A percentile compares a stretch with the other conserved stretches of the same genome.
These are phyloP conservation scores for Mortierella sp. DNA, from an alignment of 371 early-diverging fungal species.

Conservation along the genomic window DNA sequence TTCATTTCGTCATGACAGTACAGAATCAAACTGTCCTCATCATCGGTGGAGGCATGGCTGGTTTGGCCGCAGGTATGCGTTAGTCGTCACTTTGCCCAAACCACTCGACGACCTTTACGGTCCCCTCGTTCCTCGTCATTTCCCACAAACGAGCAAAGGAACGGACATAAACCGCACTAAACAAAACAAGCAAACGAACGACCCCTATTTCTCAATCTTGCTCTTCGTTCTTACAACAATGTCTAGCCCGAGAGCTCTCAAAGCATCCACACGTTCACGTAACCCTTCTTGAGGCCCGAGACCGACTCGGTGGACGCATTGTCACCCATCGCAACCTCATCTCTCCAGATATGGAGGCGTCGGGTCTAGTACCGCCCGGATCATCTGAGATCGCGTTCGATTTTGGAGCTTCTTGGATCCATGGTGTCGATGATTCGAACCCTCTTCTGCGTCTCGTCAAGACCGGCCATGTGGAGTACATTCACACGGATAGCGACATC, in stretches of 20 bases:
- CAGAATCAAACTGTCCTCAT: slow-evolving; percentile 28
- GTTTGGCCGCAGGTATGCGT: slow-evolving; percentile 38
- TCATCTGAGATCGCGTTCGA: slow-evolving; percentile 29
- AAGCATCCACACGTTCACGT: slow-evolving; percentile 25
- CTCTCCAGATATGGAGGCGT: slow-evolving; percentile 3
- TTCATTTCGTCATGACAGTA: slow-evolving; percentile 12
- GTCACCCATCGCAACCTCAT: slow-evolving; percentile 32
- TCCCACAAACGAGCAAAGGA: too few species aligned
- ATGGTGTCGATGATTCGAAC: slow-evolving; percentile 41
- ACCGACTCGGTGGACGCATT: slow-evolving; percentile 43
- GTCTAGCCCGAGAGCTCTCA: slow-evolving; percentile 30
- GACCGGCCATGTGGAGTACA: slow-evolving; percentile 16
- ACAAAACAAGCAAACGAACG: neutral
- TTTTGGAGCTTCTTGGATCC: slow-evolving; percentile 53
- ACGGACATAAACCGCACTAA: too few species aligned
- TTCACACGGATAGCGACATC: slow-evolving; percentile 34
- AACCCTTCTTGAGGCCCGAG: slow-evolving; percentile 43
- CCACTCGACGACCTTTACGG: too few species aligned
- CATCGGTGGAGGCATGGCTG: slow-evolving; percentile 48
- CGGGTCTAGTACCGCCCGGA: slow-evolving; percentile 15
- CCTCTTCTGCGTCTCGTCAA: slow-evolving; percentile 22
- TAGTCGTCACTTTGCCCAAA: neutral
- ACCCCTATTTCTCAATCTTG: neutral
- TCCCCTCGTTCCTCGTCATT: too few species aligned
- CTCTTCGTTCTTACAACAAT: neutral